Conservation (phyloP, 352 stramenopile genomes). For the Phytophthora syringae region DNA sequence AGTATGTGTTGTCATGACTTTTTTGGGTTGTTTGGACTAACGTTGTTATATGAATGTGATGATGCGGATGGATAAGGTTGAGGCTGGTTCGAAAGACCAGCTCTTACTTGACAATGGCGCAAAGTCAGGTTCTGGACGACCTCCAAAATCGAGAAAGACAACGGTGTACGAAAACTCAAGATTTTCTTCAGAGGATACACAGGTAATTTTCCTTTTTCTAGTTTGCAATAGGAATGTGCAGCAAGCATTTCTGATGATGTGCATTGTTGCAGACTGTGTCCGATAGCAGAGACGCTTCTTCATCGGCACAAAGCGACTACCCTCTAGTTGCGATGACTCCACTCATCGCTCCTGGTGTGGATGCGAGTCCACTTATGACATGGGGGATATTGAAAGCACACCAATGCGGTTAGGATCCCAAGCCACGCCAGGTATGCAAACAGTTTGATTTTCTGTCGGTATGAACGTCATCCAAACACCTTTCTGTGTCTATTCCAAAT, state of each 20-base stretch:
- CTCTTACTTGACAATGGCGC: conserved; percentile 57
- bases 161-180: conserved; percentile 83
- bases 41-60: neutral
- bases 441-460: neutral
- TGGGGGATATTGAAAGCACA: conserved; percentile 88
- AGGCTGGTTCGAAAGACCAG: conserved; percentile 10
- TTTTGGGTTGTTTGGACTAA: neutral
- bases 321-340: conserved; percentile 83
- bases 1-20: conserved; percentile 43
- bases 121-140: conserved; percentile 29
- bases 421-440: conserved; percentile 46
- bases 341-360: conserved; percentile 68
- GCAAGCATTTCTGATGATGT: neutral
- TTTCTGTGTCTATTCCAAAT: conserved; percentile 4
- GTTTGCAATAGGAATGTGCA: neutral
- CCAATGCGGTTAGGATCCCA: conserved; percentile 59
- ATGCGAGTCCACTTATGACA: conserved; percentile 84
- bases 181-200: conserved; percentile 41
- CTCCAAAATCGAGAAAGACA: conserved; percentile 41
- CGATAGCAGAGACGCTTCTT: neutral
- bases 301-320: conserved; percentile 35
- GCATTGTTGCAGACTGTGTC: neutral
- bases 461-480: neutral
- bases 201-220: conserved; percentile 24
- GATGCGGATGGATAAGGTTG: conserved; percentile 29